Evolutionary conservation across 768 basidiomycete species (phyloP).

Genomic region (Mycena olivaceomarginata): DNA sequence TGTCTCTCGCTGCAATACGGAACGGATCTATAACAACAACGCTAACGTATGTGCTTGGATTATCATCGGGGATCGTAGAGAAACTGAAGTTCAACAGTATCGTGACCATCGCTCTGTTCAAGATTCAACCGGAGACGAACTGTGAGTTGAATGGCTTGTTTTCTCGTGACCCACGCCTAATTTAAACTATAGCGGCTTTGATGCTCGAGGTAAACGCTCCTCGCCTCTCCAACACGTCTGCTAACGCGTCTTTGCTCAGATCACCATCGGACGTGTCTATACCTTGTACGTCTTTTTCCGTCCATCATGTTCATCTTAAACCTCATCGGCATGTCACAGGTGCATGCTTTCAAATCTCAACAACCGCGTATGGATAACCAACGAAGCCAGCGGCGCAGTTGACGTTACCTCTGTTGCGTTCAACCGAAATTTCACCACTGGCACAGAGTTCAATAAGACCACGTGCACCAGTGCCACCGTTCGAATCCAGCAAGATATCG

Average conservation of each 20-base stretch:
- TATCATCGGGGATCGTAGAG: not conserved
- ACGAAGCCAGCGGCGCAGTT: not conserved
- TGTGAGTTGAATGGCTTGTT: slow-evolving; percentile 4
- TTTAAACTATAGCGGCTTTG: slow-evolving; percentile 12
- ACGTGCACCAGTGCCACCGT: too few species aligned
- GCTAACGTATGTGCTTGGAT: slow-evolving; percentile 6
- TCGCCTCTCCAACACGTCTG: not conserved
- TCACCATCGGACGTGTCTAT: slow-evolving; percentile 25
- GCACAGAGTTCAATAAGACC: not conserved
- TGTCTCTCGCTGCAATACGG: slow-evolving; percentile 15
- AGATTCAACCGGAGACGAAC: slow-evolving; percentile 26
- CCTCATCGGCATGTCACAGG: not conserved
- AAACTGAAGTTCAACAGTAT: slow-evolving; percentile 16
- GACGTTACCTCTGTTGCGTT: not conserved
- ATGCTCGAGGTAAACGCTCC: slow-evolving; percentile 19
- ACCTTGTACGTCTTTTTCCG: slow-evolving; percentile 7
- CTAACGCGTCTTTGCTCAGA: not conserved
- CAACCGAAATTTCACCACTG: not conserved
- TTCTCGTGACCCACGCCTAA: not conserved
- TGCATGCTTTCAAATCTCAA: slow-evolving; percentile 2
- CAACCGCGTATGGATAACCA: not conserved
- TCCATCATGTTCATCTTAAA: not conserved
- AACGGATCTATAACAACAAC: slow-evolving; percentile 16
- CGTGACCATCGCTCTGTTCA: slow-evolving; percentile 16
- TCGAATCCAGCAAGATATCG: not conserved